These are phyloP conservation scores for Nicotiana knightiana DNA, from an alignment of 257 asterid genomes.

Conservation along the genomic window DNA sequence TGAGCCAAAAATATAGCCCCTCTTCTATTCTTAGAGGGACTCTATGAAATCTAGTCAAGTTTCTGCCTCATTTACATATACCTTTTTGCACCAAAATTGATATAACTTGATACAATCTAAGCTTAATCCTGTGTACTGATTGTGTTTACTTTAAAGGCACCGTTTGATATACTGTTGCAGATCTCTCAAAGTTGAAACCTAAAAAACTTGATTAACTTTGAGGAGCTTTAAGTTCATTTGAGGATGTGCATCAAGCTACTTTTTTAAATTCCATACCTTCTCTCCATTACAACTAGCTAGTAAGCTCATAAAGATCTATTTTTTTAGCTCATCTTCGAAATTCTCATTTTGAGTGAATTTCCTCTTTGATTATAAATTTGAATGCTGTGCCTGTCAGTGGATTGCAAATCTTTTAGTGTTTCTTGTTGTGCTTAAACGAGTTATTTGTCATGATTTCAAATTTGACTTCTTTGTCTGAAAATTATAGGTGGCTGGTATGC, in stretches of 20 bases:
- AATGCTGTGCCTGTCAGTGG: background rate
- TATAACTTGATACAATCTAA: background rate
- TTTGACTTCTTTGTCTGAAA: background rate
- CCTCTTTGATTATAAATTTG: slow-evolving; percentile 5
- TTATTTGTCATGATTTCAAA: slow-evolving; percentile 10
- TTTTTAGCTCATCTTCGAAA: background rate
- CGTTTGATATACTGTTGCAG: background rate
- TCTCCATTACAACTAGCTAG: background rate
- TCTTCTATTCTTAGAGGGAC: background rate
- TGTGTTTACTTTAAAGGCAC: background rate
- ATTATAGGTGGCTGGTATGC: slow-evolving; percentile 3
- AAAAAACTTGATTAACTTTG: background rate
- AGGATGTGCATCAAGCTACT: background rate
- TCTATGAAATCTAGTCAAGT: background rate
- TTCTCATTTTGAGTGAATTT: background rate
- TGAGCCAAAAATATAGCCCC: background rate
- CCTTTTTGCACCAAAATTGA: background rate
- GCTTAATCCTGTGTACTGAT: background rate
- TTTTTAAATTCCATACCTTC: background rate
- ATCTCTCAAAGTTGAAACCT: background rate
- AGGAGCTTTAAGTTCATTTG: background rate
- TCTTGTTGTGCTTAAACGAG: slow-evolving; percentile 3
- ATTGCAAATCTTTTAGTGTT: background rate
- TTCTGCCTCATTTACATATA: background rate
- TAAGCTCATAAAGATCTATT: background rate